phyloP scores from a whole-genome alignment of 805 yeast species.

The Yamadazyma takamatsuzukensis region DNA sequence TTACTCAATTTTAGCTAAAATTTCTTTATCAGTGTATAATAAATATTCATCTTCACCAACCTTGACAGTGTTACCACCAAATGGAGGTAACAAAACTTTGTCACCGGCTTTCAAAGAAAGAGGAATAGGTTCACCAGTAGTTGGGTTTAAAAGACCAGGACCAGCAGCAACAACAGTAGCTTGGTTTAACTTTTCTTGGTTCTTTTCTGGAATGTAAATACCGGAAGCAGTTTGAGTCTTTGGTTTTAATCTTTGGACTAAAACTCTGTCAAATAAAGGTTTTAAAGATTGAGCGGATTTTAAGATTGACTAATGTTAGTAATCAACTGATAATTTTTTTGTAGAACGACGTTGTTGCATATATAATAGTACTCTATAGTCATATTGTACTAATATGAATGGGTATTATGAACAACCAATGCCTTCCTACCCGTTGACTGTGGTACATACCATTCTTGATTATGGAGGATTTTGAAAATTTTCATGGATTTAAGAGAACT shows the following conservation, averaged over 20 bases:
- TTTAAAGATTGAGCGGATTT: slow-evolving; percentile 83
- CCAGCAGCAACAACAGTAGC: slow-evolving; percentile 93
- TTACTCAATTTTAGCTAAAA: slow-evolving; percentile 88
- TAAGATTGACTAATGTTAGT: slow-evolving; percentile 45
- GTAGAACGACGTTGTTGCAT: too few species aligned
- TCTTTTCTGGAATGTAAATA: slow-evolving; percentile 91
- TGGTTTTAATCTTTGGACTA: slow-evolving; percentile 92
- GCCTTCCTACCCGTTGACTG: background rate
- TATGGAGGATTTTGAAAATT: background rate
- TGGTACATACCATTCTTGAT: slow-evolving; percentile 10
- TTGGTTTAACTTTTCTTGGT: slow-evolving; percentile 89
- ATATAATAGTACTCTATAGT: too few species aligned
- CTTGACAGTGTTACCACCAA: slow-evolving; percentile 88
- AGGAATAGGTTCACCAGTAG: slow-evolving; percentile 64
- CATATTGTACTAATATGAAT: too few species aligned
- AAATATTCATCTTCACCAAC: slow-evolving; percentile 80
- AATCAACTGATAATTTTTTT: too few species aligned
- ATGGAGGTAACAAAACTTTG: slow-evolving; percentile 88
- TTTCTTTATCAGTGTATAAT: slow-evolving; percentile 90
- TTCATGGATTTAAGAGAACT: background rate
- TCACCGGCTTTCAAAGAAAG: slow-evolving; percentile 87
- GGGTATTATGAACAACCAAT: too few species aligned
- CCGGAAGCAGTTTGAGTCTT: slow-evolving; percentile 90
- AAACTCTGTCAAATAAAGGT: slow-evolving; percentile 93
- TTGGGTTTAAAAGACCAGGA: slow-evolving; percentile 78